Evolutionary conservation across 176 grass and related monocot genomes (phyloP), one percentile per base, ranked within the genome.

Genomic region (Urochloa ruziziensis): DNA sequence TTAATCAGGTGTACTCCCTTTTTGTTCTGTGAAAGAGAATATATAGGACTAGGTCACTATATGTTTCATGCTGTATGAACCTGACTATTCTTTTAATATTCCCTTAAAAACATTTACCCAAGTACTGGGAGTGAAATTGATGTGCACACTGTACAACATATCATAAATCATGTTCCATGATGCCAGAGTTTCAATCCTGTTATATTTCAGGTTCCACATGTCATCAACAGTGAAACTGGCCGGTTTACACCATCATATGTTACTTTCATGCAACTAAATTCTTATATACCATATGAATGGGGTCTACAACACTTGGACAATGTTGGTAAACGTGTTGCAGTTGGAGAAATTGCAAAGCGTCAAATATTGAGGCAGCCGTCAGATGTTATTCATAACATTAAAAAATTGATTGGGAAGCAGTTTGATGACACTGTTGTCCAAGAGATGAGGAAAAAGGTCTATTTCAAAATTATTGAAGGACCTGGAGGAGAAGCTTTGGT

Each of bases 321-420:
- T 40, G 47, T 80, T 19, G 78, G 47, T 7, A 37, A n/a, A 18
- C 2, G 2, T 68, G 46, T 80, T 29, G 48, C 33, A 18, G 63
- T 80, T 54, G 63, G 78, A 80, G 78, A 80, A 68, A 1, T 80
- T 67, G 63, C 78, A 54, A 80, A 40, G 8, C 15, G 19, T 3
- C 10, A 53, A 25, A 68, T 80, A 33, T 53, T 2, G 6, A 24
- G 12, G 53, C 30, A 80, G 2, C 62, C 32, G 51, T 53, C 47
- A 80, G 78, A 80, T 67, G 78, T 28, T 80, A 7, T 80, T 54
- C 32, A 68, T 54, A 37, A 58, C 21, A 51, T 25, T 23, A 79
- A 79, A 25, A 65, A 54, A 11, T 16, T 68, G 78, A 19, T 80
- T 40, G 78, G 78, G 23, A 80, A 66, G 60, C 18, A 36, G 14